Base-by-base conservation (phyloP, 2,329 filamentous ascomycete species). In the Diaporthe ilicicola region DNA sequence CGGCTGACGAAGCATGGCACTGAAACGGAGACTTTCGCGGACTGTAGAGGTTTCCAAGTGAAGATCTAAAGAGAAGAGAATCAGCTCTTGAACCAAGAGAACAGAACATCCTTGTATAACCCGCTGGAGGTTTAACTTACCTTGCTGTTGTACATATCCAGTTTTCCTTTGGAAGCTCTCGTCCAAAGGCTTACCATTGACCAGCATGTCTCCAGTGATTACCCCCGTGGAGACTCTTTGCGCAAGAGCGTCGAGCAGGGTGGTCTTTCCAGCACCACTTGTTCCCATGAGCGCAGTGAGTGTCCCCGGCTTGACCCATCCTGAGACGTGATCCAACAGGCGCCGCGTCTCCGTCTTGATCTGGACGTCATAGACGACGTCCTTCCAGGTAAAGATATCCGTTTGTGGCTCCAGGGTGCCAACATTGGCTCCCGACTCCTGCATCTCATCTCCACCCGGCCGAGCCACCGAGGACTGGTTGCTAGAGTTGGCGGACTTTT, bases 301-400 rank as follows among this genome's bases (percentile, higher is more conserved):
- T 1, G 93, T 97, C 37, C 94, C 94, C 0, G 94, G 94, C 79
- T 95, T 95, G 70, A 97, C 93, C 93, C 93, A 97, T 7, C 94
- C 94, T 75, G 93, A 90, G 1, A 97, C 92, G 69, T 94, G 84
- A 74, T 97, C 91, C 66, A 97, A 82, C 72, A 97, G 79, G 22
- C 92, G 87, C n/a, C 93, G 88, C 1, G 86, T 82, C 74, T 93
- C 88, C 1, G 86, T 86, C 81, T 96, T 96, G 81, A 97, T 93
- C 75, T 92, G 88, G 74, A 90, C 87, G 24, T 90, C 86, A 70
- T 88, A 97, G 74, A 90, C 91, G 0, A 96, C 91, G 75, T 94
- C 86, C 69, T 89, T 86, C 94, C 93, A 97, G 50, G 92, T 92
- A 80, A 96, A 95, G 68, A 95, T 87, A 44, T 85, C 84, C 4